Conservation (phyloP, 148 eudicot genomes). For the Silene conica region DNA sequence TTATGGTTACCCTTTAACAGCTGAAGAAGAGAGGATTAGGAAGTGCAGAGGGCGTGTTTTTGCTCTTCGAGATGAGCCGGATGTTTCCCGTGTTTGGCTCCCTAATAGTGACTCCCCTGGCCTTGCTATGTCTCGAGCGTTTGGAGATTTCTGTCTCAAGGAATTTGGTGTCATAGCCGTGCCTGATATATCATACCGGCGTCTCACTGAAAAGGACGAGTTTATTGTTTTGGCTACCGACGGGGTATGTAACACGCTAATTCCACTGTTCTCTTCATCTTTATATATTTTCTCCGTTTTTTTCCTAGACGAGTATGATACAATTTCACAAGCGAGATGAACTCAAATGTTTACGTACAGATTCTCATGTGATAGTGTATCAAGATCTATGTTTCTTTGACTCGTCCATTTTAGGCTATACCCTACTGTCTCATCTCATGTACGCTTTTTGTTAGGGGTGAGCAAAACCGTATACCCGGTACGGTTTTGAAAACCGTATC, state of each 20-base stretch:
- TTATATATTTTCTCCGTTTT: neutral
- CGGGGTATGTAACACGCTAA: slow-evolving; percentile 60
- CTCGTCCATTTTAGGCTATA: too few relatives aligned
- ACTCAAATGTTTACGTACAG: too few relatives aligned
- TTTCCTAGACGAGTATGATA: neutral
- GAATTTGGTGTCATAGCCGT: slow-evolving; percentile 83
- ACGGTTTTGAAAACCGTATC: too few relatives aligned
- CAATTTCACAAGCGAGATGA: neutral
- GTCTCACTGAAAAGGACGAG: slow-evolving; percentile 71
- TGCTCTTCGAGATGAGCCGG: slow-evolving; percentile 86
- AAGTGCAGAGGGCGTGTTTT: slow-evolving; percentile 85
- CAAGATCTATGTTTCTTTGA: too few relatives aligned
- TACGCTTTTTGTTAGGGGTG: too few relatives aligned
- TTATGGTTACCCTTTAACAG: slow-evolving; percentile 29
- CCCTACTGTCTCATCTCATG: too few relatives aligned
- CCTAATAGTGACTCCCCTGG: slow-evolving; percentile 83
- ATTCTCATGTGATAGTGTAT: too few relatives aligned
- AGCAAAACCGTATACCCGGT: too few relatives aligned
- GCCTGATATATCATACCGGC: slow-evolving; percentile 63
- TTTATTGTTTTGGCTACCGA: slow-evolving; percentile 83
- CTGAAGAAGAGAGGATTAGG: slow-evolving; percentile 78
- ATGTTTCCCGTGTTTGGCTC: slow-evolving; percentile 88
- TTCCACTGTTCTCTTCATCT: neutral
- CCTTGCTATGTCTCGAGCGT: slow-evolving; percentile 95
- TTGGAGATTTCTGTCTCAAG: slow-evolving; percentile 93